Base-by-base conservation (phyloP, 2,329 filamentous ascomycete species). In the Fusarium pseudoanthophilum region DNA sequence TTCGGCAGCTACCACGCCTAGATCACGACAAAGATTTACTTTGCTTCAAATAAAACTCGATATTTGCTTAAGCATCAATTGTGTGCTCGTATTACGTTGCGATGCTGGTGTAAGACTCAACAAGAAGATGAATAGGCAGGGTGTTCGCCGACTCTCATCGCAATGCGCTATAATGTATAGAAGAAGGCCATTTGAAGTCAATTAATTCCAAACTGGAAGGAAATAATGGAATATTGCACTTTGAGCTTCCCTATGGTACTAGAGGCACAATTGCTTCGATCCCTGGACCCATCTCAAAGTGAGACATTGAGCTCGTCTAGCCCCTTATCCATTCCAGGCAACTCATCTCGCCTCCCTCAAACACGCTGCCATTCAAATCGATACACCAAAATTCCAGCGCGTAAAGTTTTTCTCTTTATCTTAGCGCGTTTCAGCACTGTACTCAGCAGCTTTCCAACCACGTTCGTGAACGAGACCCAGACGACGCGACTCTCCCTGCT, bases 261-360 rank as follows among this genome's bases (percentile, higher is more conserved):
- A 5, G 8, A 20, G n/a, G 28, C 18, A 1, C 40, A 24, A 6
- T 14, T 15, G 30, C 10, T 7, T 30, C 4, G 11, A 40, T 42
- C 60, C 53, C 51, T 65, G 0, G n/a, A 36, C 21, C 56, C 42
- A 48, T 34, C 18, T 46, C 15, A 11, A 24, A 32, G 51, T 77
- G 59, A 77, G 63, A 78, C 74, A 78, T 69, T 32, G 42, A 53
- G 60, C 42, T 39, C 66, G 59, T 46, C 32, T 39, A 55, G 55
- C 39, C n/a, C 63, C 56, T 39, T 68, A 18, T 28, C 18, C 75
- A 77, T 77, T 77, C 75, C 75, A 65, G 18, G 4, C 21, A 20
- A 10, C 28, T 42, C 34, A 51, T 55, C 11, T 56, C 18, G 56
- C 72, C 72, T 45, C 74, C 71, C 62, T 72, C 48, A 61, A 60